A percentile compares a stretch with the other conserved stretches of the same genome.
These are phyloP conservation scores for Aphanocladium album DNA, from an alignment of 2,329 filamentous ascomycete species.

Conservation along the genomic window DNA sequence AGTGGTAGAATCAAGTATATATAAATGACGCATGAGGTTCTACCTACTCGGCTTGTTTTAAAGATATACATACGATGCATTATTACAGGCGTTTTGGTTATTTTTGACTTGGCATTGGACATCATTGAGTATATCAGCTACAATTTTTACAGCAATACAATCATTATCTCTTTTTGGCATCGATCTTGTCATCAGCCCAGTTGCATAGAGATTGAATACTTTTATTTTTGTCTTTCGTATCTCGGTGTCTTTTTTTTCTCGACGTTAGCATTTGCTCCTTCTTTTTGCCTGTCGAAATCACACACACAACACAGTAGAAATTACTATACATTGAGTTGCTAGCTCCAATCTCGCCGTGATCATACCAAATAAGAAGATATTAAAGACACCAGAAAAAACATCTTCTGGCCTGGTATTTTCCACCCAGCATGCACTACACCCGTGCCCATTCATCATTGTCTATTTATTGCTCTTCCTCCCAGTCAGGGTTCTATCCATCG, in stretches of 20 bases:
- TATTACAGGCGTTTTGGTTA: neutral
- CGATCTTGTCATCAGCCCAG: neutral
- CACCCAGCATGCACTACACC: neutral
- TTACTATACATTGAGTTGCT: slow-evolving; percentile 29
- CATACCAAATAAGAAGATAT: neutral
- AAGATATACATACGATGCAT: neutral
- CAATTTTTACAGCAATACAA: neutral
- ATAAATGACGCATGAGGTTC: neutral
- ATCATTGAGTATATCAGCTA: neutral
- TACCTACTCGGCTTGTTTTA: no score
- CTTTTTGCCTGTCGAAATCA: neutral
- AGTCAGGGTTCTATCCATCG: slow-evolving; percentile 32
- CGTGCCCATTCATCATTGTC: neutral
- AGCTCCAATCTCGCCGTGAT: neutral
- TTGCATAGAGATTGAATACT: neutral
- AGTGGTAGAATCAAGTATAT: slow-evolving; percentile 38
- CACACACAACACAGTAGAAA: slow-evolving; percentile 19
- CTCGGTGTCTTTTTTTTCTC: neutral
- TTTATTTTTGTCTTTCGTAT: neutral
- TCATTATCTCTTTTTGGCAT: no score
- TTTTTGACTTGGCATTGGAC: neutral
- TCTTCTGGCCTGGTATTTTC: neutral
- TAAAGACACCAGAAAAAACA: neutral
- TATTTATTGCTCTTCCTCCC: slow-evolving; percentile 33
- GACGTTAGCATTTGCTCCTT: neutral